phyloP scores from a whole-genome alignment of 2,329 filamentous ascomycete species.

The Pseudopyricularia javanii region DNA sequence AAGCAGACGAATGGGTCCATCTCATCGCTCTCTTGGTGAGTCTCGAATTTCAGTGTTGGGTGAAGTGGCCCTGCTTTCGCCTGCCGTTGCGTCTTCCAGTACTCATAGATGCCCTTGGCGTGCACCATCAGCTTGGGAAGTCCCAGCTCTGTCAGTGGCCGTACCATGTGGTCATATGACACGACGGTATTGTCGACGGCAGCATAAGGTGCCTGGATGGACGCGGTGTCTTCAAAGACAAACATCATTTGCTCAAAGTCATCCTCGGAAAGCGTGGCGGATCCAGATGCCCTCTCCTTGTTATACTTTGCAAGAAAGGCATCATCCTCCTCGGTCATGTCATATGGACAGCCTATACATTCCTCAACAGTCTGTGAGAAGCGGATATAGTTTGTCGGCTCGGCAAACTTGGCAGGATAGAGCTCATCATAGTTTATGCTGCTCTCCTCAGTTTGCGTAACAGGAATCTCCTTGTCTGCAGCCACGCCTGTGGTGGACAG shows the following conservation, averaged over 20 bases:
- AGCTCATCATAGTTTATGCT: constrained; percentile 76
- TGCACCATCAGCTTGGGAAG: constrained; percentile 37
- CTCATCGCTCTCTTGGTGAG: constrained; percentile 86
- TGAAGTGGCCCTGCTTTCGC: constrained; percentile 60
- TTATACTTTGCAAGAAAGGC: constrained; percentile 77
- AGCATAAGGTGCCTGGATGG: constrained; percentile 76
- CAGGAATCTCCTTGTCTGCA: constrained; percentile 50
- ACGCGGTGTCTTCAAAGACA: constrained; percentile 81
- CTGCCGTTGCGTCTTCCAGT: constrained; percentile 69
- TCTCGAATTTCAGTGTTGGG: constrained; percentile 82
- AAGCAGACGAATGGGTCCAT: constrained; percentile 97
- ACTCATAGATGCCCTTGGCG: constrained; percentile 73
- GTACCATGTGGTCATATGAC: constrained; percentile 63
- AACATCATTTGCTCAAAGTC: constrained; percentile 91
- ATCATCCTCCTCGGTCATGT: constrained; percentile 87
- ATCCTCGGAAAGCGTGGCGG: constrained; percentile 66
- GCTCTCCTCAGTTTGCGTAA: constrained; percentile 51
- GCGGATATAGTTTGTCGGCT: constrained; percentile 88
- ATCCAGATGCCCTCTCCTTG: constrained; percentile 44
- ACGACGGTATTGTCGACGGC: constrained; percentile 81
- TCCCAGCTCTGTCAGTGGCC: constrained; percentile 44
- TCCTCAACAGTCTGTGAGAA: constrained; percentile 98
- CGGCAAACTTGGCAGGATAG: constrained; percentile 67
- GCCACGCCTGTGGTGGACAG: constrained; percentile 42
- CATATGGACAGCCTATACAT: constrained; percentile 80